Evolutionary conservation across 768 basidiomycete genomes (phyloP).

Genomic region (Russula olivacea): DNA sequence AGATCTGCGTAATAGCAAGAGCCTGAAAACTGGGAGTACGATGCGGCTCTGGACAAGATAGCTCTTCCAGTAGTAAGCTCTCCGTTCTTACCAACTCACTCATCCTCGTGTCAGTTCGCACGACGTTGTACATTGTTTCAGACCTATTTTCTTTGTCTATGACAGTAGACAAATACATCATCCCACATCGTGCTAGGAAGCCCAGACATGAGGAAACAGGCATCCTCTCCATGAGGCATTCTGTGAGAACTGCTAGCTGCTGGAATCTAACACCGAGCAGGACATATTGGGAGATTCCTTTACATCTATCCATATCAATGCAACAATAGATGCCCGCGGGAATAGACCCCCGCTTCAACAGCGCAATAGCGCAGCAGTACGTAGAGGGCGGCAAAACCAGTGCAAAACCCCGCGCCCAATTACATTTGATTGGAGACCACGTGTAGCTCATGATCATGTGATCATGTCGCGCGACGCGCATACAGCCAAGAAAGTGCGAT

Average conservation of each 20-base stretch:
- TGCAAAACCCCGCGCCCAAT: conserved; percentile 7
- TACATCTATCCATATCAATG: background rate
- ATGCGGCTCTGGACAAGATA: conserved; percentile 15
- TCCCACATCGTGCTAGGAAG: background rate
- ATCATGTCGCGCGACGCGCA: conserved; percentile 17
- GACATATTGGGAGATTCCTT: background rate
- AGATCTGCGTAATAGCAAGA: conserved; percentile 22
- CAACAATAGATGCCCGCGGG: too few species aligned
- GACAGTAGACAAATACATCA: conserved; percentile 4
- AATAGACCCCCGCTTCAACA: background rate
- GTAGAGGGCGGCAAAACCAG: too few species aligned
- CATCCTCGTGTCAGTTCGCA: conserved; percentile 23
- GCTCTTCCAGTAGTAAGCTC: conserved; percentile 7
- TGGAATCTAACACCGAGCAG: background rate
- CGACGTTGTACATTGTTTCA: conserved; percentile 8
- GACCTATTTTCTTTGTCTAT: conserved; percentile 1
- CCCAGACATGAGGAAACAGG: background rate
- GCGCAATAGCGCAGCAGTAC: background rate
- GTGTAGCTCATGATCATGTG: background rate
- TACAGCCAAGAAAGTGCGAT: background rate
- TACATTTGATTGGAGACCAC: background rate
- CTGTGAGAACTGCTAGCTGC: background rate
- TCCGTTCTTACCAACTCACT: conserved; percentile 1
- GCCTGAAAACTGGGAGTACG: conserved; percentile 4
- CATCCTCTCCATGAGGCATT: background rate